These are phyloP conservation scores for Lipomyces japonicus DNA, from an alignment of 805 yeast genomes.

Conservation along the genomic window DNA sequence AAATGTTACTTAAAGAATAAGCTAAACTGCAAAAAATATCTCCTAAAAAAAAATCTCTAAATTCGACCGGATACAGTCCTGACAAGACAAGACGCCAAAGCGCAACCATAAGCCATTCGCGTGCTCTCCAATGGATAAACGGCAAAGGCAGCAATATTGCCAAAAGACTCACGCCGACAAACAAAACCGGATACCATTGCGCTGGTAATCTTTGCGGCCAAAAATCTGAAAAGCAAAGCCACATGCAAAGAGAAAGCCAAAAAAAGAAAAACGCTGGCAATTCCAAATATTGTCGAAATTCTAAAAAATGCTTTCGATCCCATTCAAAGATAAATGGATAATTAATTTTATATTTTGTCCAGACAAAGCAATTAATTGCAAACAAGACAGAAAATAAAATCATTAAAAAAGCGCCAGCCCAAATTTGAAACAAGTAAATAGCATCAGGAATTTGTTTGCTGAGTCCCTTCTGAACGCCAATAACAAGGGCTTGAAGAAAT, in stretches of 20 bases:
- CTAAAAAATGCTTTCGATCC: conserved; percentile 61
- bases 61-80: conserved; percentile 92
- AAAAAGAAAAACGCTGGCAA: conserved; percentile 60
- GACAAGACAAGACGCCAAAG: conserved; percentile 69
- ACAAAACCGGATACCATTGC: conserved; percentile 76
- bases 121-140: conserved; percentile 54
- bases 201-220: conserved; percentile 62
- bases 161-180: conserved; percentile 50
- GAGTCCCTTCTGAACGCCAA: conserved; percentile 42
- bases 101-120: conserved; percentile 74
- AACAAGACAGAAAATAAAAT: conserved; percentile 60
- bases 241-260: conserved; percentile 56
- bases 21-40: conserved; percentile 87
- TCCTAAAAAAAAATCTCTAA: conserved; percentile 88
- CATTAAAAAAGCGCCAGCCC: conserved; percentile 84
- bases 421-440: conserved; percentile 66
- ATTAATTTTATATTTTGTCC: conserved; percentile 74
- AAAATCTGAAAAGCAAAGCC: conserved; percentile 71
- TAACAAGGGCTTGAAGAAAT: conserved; percentile 53
- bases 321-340: conserved; percentile 91
- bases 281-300: conserved; percentile 61
- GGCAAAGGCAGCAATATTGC: conserved; percentile 60
- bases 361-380: conserved; percentile 64
- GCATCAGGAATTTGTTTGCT: conserved; percentile 51
- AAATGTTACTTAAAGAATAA: conserved; percentile 78